phyloP scores from a whole-genome alignment of 352 stramenopile genomes.

The Discostella stelligera region DNA sequence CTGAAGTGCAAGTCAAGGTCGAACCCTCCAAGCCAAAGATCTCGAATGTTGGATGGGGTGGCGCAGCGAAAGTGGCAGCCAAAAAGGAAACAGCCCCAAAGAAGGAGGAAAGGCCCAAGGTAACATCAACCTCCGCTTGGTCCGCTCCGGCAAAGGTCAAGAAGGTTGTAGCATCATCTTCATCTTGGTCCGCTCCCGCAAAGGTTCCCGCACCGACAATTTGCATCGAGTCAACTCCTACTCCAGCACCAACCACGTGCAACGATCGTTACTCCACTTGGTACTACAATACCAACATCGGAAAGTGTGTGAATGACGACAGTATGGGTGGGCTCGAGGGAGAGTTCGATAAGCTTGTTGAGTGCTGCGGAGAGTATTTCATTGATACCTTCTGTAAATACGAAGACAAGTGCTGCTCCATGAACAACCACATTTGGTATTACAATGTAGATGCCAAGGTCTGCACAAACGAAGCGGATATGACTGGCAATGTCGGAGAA shows the following conservation, averaged over 20 bases:
- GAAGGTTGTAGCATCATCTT: neutral
- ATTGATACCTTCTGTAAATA: neutral
- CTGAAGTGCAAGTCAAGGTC: neutral
- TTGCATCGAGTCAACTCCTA: neutral
- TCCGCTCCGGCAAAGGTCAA: neutral
- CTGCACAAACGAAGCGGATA: neutral
- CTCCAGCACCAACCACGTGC: constrained; percentile 3
- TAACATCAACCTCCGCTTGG: neutral
- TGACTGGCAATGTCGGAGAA: neutral
- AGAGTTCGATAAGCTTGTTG: neutral
- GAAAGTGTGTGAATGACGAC: neutral
- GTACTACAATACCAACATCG: neutral
- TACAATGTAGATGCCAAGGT: neutral
- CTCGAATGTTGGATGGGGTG: neutral
- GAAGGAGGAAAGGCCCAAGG: neutral
- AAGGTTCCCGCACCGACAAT: neutral
- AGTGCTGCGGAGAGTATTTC: constrained; percentile 2
- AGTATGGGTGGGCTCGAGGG: neutral
- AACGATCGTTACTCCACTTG: neutral
- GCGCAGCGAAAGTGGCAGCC: neutral
- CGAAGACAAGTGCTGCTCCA: constrained; percentile 7
- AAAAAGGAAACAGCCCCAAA: neutral
- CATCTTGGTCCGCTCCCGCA: neutral
- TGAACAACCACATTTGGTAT: neutral
- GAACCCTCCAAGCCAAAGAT: neutral